Base-by-base conservation (phyloP, 2,329 filamentous ascomycete species). In the Trichoderma simmonsii region DNA sequence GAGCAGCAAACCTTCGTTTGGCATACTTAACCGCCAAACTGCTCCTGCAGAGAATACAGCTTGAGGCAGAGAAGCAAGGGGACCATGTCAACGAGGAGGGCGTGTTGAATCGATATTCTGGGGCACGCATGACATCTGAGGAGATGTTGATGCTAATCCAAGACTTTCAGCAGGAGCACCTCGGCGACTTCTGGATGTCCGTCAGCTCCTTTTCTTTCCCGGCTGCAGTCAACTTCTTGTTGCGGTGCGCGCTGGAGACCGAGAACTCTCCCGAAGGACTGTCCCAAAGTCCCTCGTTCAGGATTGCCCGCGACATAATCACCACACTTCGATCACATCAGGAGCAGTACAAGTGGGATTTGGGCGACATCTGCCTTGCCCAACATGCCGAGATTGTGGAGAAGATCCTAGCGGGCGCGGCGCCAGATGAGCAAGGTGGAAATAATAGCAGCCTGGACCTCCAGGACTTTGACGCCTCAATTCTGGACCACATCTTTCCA, bases 141-240 rank as follows among this genome's bases (percentile, higher is more conserved):
- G 84, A 87, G 1, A 86, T 88, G 18, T 80, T 87, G 0, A 78
- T 83, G 5, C 75, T 87, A 3, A 80, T 85, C 0, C 84, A 85
- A 59, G 85, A 86, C 60, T 76, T 88, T 0, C 77, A 81, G 4
- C 79, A 80, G 5, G 68, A 78, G 1, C 84, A 86, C 18, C 77
- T 87, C 0, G 78, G 80, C 3, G 86, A 84, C 62, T 88, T 86
- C 71, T 88, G 86, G 85, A 78, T 87, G 2, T 82, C 86, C 0
- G 80, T 84, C 3, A 81, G 81, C 48, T 82, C 85, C 0, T 87
- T 86, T 70, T 79, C 82, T 1, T 82, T 86, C n/a, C 82, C 85
- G 0, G 83, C 84, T 1, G 85, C 86, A 0, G 82, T 84, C 15
- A 86, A 83, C 54, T 87, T 87, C 51, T 76, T 88, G 32, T 77